phyloP scores from a whole-genome alignment of 257 asterid genomes.

The Salvia splendens region DNA sequence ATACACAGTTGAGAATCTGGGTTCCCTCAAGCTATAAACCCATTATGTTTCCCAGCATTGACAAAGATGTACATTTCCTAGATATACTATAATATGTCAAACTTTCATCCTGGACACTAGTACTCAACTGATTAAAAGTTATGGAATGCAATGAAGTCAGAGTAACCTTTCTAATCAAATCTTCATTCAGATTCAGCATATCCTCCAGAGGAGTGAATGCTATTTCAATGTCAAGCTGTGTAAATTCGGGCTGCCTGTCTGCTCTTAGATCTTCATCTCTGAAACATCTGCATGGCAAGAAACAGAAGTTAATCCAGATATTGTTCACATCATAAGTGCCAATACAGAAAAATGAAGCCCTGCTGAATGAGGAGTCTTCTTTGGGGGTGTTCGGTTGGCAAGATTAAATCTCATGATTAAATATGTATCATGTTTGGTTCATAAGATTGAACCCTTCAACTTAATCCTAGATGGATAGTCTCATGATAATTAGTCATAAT shows the following conservation, averaged over 20 bases:
- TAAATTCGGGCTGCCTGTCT: conserved; percentile 97
- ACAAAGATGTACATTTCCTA: conserved; percentile 3
- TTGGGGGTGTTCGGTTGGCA: too few species aligned
- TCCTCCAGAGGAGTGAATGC: conserved; percentile 94
- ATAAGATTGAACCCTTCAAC: too few species aligned
- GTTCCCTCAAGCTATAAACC: conserved; percentile 10
- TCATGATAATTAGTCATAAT: too few species aligned
- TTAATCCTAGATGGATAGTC: too few species aligned
- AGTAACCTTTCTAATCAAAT: conserved; percentile 88
- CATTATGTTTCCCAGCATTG: conserved; percentile 11
- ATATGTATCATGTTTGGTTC: too few species aligned
- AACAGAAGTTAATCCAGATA: conserved; percentile 23
- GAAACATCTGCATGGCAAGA: conserved; percentile 70
- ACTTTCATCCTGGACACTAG: conserved; percentile 18
- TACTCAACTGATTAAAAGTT: background rate
- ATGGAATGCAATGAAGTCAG: conserved; percentile 8
- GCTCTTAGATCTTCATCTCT: conserved; percentile 99
- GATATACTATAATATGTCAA: conserved; percentile 9
- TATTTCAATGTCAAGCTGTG: conserved; percentile 96
- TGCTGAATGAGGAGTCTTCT: background rate
- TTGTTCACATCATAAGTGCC: background rate
- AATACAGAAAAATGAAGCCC: background rate
- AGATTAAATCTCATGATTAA: too few species aligned
- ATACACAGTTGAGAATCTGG: background rate
- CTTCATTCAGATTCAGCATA: conserved; percentile 94